Percentiles rank a stretch among this genome's conserved stretches.
Evolutionary conservation across 106 monocot species (phyloP).

Genomic region (Dioscorea alata): DNA sequence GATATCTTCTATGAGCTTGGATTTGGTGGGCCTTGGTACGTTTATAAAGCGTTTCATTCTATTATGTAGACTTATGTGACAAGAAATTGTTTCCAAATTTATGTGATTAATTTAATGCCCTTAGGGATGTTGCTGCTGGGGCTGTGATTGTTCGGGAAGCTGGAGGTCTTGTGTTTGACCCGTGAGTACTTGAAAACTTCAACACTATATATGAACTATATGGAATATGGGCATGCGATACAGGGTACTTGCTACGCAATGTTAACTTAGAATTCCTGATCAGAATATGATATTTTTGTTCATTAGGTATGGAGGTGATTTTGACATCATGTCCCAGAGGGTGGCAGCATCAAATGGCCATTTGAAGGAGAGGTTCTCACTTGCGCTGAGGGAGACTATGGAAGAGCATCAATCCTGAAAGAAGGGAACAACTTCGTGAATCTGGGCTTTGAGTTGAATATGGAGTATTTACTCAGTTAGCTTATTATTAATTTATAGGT

Average conservation of each 20-base stretch:
- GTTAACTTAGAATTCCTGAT: neutral
- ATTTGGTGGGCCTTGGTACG: slow-evolving; percentile 92
- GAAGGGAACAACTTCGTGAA: neutral
- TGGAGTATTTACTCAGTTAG: too few relatives aligned
- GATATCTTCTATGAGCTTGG: slow-evolving; percentile 86
- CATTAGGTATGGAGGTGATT: slow-evolving; percentile 60
- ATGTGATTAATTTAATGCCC: neutral
- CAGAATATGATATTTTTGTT: neutral
- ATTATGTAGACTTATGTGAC: too few relatives aligned
- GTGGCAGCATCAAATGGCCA: slow-evolving; percentile 74
- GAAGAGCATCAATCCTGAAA: neutral
- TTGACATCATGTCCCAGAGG: slow-evolving; percentile 70
- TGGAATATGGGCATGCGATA: too few relatives aligned
- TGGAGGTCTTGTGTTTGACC: slow-evolving; percentile 85
- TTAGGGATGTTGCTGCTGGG: slow-evolving; percentile 89
- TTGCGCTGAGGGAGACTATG: slow-evolving; percentile 41
- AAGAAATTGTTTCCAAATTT: too few relatives aligned
- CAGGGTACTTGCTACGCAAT: too few relatives aligned
- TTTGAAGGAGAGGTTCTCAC: slow-evolving; percentile 68
- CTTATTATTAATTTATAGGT: too few relatives aligned
- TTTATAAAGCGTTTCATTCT: neutral
- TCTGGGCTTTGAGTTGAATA: too few relatives aligned
- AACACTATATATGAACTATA: neutral
- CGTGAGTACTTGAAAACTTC: slow-evolving; percentile 41
- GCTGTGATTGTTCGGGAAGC: slow-evolving; percentile 87